Evolutionary conservation across 371 early-diverging fungal species (phyloP), one percentile per base, ranked within the genome.

Genomic region (Actinomucor elegans): DNA sequence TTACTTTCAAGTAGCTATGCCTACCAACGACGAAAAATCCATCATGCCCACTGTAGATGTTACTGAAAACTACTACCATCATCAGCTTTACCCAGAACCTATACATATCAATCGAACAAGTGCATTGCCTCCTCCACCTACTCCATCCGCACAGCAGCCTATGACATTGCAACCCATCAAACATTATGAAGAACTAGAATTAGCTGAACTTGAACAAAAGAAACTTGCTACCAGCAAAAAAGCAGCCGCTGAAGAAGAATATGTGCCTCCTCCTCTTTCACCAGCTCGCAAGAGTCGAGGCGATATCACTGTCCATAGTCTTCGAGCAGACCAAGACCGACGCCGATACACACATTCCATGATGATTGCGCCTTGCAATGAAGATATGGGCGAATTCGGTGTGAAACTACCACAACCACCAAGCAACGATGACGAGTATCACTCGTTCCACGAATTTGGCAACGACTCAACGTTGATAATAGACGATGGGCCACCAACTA

Each of bases 361-460:
- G 38, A 54, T 35, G 1, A 37, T 33, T 18, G 9, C n/a, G 1
- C 21, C 53, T 29, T 36, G 47, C 23, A 24, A 54, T 33, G 45
- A 45, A 29, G 55, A 54, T 31, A 46, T 54, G 36, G 38, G 47
- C 14, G 55, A 54, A 23, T 54, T 54, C 46, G 55, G 55, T n/a
- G 2, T 48, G 31, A 46, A 21, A 33, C 28, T 17, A 1, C 18
- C 29, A 5, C 23, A 42, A 24, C 26, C 18, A 42, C 14, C 42
- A 21, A 17, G 29, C 12, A 18, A 33, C 32, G 17, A 29, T 32
- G 29, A 18, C 4, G 21, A 20, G 38, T 2, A 9, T 3, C 17
- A 18, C 15, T 46, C 46, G 21, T 46, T 46, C 21, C 18, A 32
- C 17, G 46, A 46, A 20, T 14, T 46, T 46, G 46, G 45, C 2